Base-by-base conservation (phyloP, 2,329 filamentous ascomycete species). In the Aspergillus ochraceus region DNA sequence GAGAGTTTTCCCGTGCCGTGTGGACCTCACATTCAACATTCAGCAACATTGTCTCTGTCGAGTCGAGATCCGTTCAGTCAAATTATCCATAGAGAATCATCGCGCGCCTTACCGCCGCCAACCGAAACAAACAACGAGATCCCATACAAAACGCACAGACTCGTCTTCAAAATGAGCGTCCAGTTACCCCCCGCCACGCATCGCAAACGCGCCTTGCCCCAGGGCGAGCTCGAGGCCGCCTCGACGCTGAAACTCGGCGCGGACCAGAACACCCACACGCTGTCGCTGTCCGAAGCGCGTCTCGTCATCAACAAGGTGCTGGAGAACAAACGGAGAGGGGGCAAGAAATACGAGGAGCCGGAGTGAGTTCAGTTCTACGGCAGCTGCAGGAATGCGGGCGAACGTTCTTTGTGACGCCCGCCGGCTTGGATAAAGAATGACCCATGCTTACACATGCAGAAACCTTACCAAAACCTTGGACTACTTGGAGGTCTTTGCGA, bases 401-500 rank as follows among this genome's bases (percentile, higher is more conserved):
- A 22, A 29, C 30, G 42, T 49, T 49, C 45, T 19, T n/a, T 20
- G 47, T 46, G 20, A 50, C 49, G 49, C 54, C 17, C 17, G 6
- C 36, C 2, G 11, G 6, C 5, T 17, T 4, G 17, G 14, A 8
- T 6, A 29, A 53, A 42, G 50, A 54, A 50, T 39, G 14, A 14
- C 24, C 24, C 47, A 51, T 55, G 24, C 50, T 55, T 42, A 45
- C 39, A 29, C 9, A 32, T n/a, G 29, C 58, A 78, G 75, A 54
- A 92, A 93, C 76, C 84, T 97, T 58, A 88, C 86, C 64, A 93
- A 96, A 76, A 97, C 94, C 26, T 85, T 92, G 66, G 91, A 93
- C 72, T 98, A 99, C 78, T 87, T 98, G 56, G 92, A 97, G 70
- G 88, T 92, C 64, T 99, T 99, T 78, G 90, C 93, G 19, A 90